phyloP scores from a whole-genome alignment of 768 basidiomycete species.

The Clitopilus passeckerianus region DNA sequence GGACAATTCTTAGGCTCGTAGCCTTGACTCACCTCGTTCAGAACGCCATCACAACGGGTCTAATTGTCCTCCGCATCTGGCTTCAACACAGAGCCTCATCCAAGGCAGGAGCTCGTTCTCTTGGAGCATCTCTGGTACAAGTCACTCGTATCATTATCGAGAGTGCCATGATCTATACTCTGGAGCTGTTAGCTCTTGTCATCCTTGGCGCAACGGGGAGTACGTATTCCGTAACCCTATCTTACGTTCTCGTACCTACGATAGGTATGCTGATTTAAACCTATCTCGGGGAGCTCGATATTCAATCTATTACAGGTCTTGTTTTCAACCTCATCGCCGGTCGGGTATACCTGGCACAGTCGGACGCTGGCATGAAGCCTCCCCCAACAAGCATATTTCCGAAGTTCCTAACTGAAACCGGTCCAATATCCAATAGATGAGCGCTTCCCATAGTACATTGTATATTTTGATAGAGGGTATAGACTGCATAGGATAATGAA shows the following conservation, averaged over 20 bases:
- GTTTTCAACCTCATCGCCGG: neutral
- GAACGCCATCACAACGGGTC: neutral
- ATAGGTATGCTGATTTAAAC: neutral
- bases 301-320: neutral
- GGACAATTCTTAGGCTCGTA: neutral
- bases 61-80: neutral
- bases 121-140: neutral
- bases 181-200: neutral
- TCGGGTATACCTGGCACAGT: neutral
- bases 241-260: neutral
- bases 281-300: neutral
- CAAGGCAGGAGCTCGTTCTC: neutral
- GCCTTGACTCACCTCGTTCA: neutral
- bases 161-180: neutral
- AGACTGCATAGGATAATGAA: too few relatives aligned
- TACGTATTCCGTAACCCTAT: neutral
- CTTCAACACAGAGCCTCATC: neutral
- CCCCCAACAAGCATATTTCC: too few relatives aligned
- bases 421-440: too few relatives aligned
- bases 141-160: neutral
- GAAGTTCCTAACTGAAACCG: too few relatives aligned
- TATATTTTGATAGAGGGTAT: too few relatives aligned
- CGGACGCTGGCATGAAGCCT: neutral
- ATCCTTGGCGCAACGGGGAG: neutral
- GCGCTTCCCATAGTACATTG: too few relatives aligned